A percentile compares a stretch with the other conserved stretches of the same genome.
These are phyloP conservation scores for Xylaria castorea DNA, from an alignment of 495 filamentous ascomycete genomes.

Conservation along the genomic window DNA sequence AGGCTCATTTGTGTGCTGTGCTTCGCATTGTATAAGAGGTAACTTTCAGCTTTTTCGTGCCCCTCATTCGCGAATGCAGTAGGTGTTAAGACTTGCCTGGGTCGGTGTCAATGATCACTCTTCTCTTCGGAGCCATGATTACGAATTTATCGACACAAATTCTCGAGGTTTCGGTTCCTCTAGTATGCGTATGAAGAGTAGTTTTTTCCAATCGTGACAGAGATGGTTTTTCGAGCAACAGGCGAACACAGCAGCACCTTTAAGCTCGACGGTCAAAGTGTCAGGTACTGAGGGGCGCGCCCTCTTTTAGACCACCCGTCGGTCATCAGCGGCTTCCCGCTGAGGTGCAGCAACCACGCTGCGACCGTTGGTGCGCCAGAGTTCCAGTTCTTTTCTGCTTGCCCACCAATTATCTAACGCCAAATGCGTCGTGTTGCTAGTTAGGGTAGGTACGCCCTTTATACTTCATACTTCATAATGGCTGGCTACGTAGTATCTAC, in stretches of 20 bases:
- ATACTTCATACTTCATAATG: not conserved
- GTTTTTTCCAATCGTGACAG: not conserved
- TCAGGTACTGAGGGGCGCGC: slow-evolving; percentile 18
- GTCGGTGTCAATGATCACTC: slow-evolving; percentile 94
- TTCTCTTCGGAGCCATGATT: slow-evolving; percentile 65
- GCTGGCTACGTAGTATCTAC: not conserved
- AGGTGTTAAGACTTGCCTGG: slow-evolving; percentile 58
- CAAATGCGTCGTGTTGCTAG: too few species aligned
- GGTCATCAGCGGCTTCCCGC: slow-evolving; percentile 33
- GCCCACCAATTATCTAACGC: slow-evolving; percentile 1
- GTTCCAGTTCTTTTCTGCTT: not conserved
- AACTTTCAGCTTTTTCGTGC: not conserved
- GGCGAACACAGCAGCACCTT: not conserved
- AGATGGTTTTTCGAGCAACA: not conserved
- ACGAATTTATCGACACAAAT: not conserved
- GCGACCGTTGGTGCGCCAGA: not conserved
- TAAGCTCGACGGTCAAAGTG: not conserved
- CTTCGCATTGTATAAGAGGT: not conserved
- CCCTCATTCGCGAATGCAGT: not conserved
- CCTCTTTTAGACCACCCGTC: slow-evolving; percentile 31
- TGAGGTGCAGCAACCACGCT: not conserved
- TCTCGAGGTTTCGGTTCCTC: not conserved
- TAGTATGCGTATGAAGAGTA: not conserved
- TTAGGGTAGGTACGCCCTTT: not conserved
- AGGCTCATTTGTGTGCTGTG: not conserved